Evolutionary conservation across 768 basidiomycete genomes (phyloP).

Genomic region (Rhizopogon vesiculosus): DNA sequence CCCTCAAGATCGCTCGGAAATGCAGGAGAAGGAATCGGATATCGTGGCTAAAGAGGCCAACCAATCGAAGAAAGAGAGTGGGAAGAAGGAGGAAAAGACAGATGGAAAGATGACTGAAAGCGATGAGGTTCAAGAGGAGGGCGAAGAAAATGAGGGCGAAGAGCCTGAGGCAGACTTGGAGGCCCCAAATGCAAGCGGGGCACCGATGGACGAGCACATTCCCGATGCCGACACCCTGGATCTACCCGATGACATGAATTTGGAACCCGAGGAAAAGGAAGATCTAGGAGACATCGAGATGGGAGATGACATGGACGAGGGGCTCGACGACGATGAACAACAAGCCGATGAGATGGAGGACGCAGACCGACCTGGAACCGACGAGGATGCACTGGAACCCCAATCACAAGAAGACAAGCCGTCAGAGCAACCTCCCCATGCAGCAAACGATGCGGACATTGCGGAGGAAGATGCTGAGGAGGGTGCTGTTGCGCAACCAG

Average conservation of each 20-base stretch:
- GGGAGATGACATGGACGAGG: slow-evolving; percentile 31
- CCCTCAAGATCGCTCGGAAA: slow-evolving; percentile 54
- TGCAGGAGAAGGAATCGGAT: slow-evolving; percentile 50
- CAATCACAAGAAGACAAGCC: slow-evolving; percentile 12
- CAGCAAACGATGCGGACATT: slow-evolving; percentile 20
- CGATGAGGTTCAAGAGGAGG: slow-evolving; percentile 20
- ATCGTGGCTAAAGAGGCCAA: slow-evolving; percentile 76
- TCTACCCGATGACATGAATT: slow-evolving; percentile 81
- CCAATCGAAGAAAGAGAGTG: slow-evolving; percentile 23
- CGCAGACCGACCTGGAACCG: slow-evolving; percentile 5
- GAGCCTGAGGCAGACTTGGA: slow-evolving; percentile 35
- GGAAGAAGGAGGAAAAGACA: slow-evolving; percentile 25
- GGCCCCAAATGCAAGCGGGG: slow-evolving; percentile 48
- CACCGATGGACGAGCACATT: slow-evolving; percentile 70
- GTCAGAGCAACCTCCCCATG: slow-evolving; percentile 8
- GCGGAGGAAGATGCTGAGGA: slow-evolving; percentile 24
- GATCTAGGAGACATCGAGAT: slow-evolving; percentile 20
- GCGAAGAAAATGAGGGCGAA: slow-evolving; percentile 21
- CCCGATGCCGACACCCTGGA: slow-evolving; percentile 82
- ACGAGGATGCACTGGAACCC: slow-evolving; percentile 22
- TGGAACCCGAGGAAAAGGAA: slow-evolving; percentile 37
- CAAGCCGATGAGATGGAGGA: slow-evolving; percentile 27
- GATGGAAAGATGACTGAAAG: slow-evolving; percentile 25
- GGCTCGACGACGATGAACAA: slow-evolving; percentile 27
- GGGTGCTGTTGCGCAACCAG: slow-evolving; percentile 30